Evolutionary conservation across 805 yeast genomes (phyloP), one percentile per base, ranked within the genome.

Genomic region (Saccharomycopsis microspora): DNA sequence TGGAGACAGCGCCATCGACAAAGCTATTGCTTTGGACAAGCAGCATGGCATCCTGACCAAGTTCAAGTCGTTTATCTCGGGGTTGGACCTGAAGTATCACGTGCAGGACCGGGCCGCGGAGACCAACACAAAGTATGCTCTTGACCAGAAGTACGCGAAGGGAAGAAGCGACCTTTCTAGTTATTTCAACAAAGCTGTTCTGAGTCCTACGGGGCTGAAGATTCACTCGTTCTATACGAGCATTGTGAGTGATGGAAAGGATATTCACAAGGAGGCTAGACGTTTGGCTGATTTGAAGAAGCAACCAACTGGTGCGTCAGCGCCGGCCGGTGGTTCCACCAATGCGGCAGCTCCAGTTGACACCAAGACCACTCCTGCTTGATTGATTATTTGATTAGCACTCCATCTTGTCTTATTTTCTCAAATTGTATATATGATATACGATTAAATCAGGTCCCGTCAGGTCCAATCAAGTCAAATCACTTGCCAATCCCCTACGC

Each of bases 181-280:
- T 45, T 56, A 61, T 55, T 55, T 63, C 43, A 68, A 67, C 43
- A 54, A 57, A 42, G 74, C 74, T 3, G 47, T 61, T 40, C 57
- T 58, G 41, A 64, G 68, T 11, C 60, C 56, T 29, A 59, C 63
- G 47, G 93, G 93, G 4, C 61, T 74, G 29, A 79, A 70, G 61
- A 66, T 84, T 42, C 82, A 78, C 56, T 65, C 66, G 7, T 82
- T 79, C 62, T 85, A 84, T 63, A 64, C 72, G 33, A 71, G 60
- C 31, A 70, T 77, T 38, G 74, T 74, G 11, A 68, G 67, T 49
- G 83, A 79, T 54, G 82, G 74, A 1, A 64, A 66, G 46, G 79
- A 78, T 48, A 84, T 84, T 43, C 89, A 85, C 61, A 72, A 69
- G 47, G 90, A 84, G 64, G 94, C 94, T 28, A 70, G 70, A 54